phyloP scores from a whole-genome alignment of 805 yeast genomes.

The Teunomyces cretensis region DNA sequence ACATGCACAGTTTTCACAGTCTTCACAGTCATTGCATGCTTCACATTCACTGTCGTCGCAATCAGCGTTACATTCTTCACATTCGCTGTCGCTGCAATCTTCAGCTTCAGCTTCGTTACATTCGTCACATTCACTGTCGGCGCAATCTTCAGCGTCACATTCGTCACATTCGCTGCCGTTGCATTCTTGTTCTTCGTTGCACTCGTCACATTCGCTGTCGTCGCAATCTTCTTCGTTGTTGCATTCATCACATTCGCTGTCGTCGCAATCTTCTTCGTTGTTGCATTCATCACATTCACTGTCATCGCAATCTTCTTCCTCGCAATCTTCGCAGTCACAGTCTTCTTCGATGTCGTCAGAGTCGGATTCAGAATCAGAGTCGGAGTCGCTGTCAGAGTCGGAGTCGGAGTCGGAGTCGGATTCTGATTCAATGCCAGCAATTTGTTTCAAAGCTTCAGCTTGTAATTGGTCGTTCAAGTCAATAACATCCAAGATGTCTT shows the following conservation, averaged over 20 bases:
- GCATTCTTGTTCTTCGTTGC: constrained; percentile 5
- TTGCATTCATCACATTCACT: background rate
- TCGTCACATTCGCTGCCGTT: constrained; percentile 9
- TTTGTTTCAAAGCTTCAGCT: constrained; percentile 31
- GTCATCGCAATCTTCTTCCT: constrained; percentile 10
- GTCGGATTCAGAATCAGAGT: constrained; percentile 12
- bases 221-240: constrained; percentile 9
- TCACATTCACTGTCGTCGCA: constrained; percentile 2
- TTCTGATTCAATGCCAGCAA: constrained; percentile 26
- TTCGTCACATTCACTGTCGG: background rate
- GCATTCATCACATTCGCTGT: constrained; percentile 15
- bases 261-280: constrained; percentile 8
- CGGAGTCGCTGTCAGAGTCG: constrained; percentile 10
- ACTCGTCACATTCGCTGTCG: constrained; percentile 2
- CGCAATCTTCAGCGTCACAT: constrained; percentile 6
- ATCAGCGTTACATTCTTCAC: constrained; percentile 13
- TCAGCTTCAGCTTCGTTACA: constrained; percentile 5
- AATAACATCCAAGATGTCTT: constrained; percentile 32
- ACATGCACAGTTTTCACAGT: constrained; percentile 13
- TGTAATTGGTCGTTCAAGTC: constrained; percentile 42
- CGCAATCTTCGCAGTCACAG: constrained; percentile 11
- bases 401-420: constrained; percentile 16
- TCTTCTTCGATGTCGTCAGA: background rate
- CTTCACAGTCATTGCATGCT: background rate
- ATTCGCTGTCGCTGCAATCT: constrained; percentile 13